Percentiles rank a stretch among this genome's conserved stretches.
These are phyloP conservation scores for Antitrichia curtipendula DNA, from an alignment of 225 moss, liverwort and hornwort species.

Conservation along the genomic window DNA sequence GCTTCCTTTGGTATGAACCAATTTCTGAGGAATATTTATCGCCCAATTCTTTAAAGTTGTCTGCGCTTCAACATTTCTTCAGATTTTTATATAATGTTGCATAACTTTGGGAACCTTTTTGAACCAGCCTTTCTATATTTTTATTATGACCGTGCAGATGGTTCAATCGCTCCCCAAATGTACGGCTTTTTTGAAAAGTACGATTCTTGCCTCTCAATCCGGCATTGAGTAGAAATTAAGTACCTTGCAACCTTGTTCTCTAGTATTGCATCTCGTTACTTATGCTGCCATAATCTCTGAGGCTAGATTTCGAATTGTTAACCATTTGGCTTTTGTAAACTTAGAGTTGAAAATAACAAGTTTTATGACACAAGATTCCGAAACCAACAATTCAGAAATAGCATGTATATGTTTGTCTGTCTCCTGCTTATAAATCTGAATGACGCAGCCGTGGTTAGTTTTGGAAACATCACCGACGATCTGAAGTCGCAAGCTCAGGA, in stretches of 20 bases:
- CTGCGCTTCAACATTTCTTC: neutral
- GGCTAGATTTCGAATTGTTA: neutral
- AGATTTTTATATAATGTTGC: neutral
- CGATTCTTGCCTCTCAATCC: neutral
- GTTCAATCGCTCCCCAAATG: slow-evolving; percentile 37
- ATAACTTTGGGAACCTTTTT: neutral
- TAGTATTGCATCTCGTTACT: neutral
- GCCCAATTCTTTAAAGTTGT: neutral
- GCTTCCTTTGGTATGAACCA: slow-evolving; percentile 33
- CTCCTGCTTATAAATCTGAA: neutral
- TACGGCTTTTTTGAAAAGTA: slow-evolving; percentile 25
- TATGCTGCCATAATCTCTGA: neutral
- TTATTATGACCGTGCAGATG: slow-evolving; percentile 16
- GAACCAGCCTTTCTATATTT: neutral
- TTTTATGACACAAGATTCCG: neutral
- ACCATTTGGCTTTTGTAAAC: neutral
- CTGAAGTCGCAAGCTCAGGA: slow-evolving; percentile 32
- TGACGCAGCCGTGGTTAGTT: slow-evolving; percentile 55
- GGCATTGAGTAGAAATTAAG: neutral
- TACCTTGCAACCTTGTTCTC: neutral
- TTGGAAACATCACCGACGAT: slow-evolving; percentile 20
- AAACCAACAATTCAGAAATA: neutral
- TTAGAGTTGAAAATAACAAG: neutral
- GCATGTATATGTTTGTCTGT: neutral
- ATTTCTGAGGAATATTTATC: neutral